A percentile compares a stretch with the other conserved stretches of the same genome.
Evolutionary conservation across 495 filamentous ascomycete genomes (phyloP).

Genomic region (Lepidopterella palustris): DNA sequence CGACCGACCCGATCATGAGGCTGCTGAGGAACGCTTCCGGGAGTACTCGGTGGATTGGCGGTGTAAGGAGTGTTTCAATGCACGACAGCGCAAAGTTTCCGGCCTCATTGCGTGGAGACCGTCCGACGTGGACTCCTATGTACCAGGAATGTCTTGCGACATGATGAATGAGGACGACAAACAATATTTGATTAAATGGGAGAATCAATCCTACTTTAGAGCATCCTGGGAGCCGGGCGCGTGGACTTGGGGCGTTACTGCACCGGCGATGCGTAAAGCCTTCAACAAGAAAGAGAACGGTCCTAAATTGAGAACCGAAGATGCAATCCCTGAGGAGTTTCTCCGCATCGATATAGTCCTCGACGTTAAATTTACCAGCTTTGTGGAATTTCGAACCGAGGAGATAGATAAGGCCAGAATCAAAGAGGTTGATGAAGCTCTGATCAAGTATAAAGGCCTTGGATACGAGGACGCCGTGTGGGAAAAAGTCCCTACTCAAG

Average conservation of each 20-base stretch:
- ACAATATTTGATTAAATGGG: constrained; percentile 90
- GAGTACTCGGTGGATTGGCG: constrained; percentile 64
- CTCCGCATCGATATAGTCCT: constrained; percentile 84
- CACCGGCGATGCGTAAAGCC: constrained; percentile 55
- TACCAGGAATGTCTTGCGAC: constrained; percentile 44
- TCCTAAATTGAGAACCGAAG: constrained; percentile 63
- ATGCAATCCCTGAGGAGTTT: constrained; percentile 80
- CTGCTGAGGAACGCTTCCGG: constrained; percentile 43
- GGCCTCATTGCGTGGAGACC: constrained; percentile 84
- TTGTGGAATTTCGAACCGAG: constrained; percentile 45
- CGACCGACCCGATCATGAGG: constrained; percentile 37
- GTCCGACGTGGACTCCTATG: constrained; percentile 44
- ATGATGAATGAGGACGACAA: constrained; percentile 62
- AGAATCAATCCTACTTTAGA: constrained; percentile 66
- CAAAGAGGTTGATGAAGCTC: constrained; percentile 59
- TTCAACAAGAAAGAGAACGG: constrained; percentile 65
- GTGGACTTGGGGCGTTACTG: constrained; percentile 79
- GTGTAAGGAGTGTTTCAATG: constrained; percentile 65
- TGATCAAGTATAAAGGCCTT: constrained; percentile 93
- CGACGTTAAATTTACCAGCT: constrained; percentile 58
- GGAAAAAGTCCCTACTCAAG: constrained; percentile 70
- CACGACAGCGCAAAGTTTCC: constrained; percentile 52
- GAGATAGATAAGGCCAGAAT: constrained; percentile 63
- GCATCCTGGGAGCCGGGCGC: constrained; percentile 78
- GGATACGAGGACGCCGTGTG: constrained; percentile 86